Conservation (phyloP, 2,329 filamentous ascomycete species). For the Neospermospora avenae region DNA sequence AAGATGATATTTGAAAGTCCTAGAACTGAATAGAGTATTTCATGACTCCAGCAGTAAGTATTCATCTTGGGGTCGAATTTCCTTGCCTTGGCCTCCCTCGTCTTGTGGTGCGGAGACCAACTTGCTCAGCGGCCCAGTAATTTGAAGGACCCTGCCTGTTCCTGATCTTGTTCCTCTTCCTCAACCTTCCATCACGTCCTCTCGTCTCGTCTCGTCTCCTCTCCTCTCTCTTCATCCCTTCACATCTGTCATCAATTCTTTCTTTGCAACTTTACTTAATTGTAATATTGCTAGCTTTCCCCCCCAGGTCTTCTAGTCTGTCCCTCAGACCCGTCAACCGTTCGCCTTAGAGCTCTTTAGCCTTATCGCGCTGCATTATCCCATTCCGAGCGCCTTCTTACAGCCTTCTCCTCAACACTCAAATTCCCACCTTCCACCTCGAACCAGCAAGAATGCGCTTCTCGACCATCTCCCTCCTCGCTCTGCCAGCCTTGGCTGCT, state of each 20-base stretch:
- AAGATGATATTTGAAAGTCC: too few species aligned
- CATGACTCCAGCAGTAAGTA: too few species aligned
- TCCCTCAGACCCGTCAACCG: constrained; percentile 21
- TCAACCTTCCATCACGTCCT: constrained; percentile 11
- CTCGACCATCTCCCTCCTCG: constrained; percentile 48
- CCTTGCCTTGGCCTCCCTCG: too few species aligned
- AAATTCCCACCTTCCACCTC: constrained; percentile 8
- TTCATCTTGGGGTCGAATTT: too few species aligned
- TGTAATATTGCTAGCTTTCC: constrained; percentile 18
- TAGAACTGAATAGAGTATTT: too few species aligned
- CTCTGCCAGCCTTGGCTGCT: constrained; percentile 54
- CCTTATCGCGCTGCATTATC: constrained; percentile 24
- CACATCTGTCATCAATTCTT: constrained; percentile 17
- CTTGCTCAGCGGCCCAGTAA: neutral
- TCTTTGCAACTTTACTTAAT: constrained; percentile 20
- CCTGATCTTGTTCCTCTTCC: constrained; percentile 14
- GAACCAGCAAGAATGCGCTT: constrained; percentile 50
- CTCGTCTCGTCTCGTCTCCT: neutral
- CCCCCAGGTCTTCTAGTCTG: constrained; percentile 2
- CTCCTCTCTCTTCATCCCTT: neutral
- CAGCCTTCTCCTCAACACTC: constrained; percentile 6
- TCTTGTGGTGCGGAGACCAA: too few species aligned
- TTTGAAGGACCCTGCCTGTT: constrained; percentile 7
- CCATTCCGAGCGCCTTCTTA: constrained; percentile 5
- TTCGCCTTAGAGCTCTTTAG: constrained; percentile 10